Percentiles rank a stretch among this genome's conserved stretches.
Conservation (phyloP, 306 rosid species). For the Sicyos baderoa region DNA sequence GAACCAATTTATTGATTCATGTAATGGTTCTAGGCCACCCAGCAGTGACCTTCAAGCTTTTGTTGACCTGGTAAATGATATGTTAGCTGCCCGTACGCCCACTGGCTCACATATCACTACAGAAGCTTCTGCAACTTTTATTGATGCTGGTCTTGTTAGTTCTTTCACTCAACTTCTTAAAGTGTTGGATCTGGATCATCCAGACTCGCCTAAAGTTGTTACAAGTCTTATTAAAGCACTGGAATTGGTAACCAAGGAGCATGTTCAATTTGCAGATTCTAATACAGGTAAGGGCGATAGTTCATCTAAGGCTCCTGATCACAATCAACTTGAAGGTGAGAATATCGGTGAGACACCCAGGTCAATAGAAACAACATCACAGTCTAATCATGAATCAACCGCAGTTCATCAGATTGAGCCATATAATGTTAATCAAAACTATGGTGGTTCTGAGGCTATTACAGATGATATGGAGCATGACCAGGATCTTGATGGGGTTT, state of each 20-base stretch:
- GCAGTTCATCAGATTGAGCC: conserved; percentile 53
- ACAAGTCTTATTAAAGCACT: conserved; percentile 76
- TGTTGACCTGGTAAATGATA: conserved; percentile 80
- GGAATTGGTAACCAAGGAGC: conserved; percentile 84
- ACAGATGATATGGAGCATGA: conserved; percentile 97
- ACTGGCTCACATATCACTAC: conserved; percentile 73
- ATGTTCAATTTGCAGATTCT: conserved; percentile 58
- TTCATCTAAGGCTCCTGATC: conserved; percentile 54
- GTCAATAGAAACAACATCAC: conserved; percentile 58
- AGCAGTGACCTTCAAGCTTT: conserved; percentile 59
- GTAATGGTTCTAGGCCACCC: conserved; percentile 50
- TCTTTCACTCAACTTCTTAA: conserved; percentile 60
- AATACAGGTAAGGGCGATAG: conserved; percentile 55
- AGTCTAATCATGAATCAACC: conserved; percentile 43
- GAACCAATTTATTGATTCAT: conserved; percentile 63
- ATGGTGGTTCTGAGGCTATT: conserved; percentile 85
- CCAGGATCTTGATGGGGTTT: conserved; percentile 74
- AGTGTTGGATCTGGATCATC: conserved; percentile 83
- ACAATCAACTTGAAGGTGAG: conserved; percentile 43
- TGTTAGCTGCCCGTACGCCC: conserved; percentile 80
- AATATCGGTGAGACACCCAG: conserved; percentile 46
- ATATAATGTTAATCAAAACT: conserved; percentile 47
- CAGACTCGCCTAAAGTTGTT: conserved; percentile 83
- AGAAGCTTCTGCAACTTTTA: conserved; percentile 79
- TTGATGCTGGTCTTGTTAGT: conserved; percentile 73